Evolutionary conservation across 352 stramenopile species (phyloP).

Genomic region (Globisporangium abappressorium): DNA sequence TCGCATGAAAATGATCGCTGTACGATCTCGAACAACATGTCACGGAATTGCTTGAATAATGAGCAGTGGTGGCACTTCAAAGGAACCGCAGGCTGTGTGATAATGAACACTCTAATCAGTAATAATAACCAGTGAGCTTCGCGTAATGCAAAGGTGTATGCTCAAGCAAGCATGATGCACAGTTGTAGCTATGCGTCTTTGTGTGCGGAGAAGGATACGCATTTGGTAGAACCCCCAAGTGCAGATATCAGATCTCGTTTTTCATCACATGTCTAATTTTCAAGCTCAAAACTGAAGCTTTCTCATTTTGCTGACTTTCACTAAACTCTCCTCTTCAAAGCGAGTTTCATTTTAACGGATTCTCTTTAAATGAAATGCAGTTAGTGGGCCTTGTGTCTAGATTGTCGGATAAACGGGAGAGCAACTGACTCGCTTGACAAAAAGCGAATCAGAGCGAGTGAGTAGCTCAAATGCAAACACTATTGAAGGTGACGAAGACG

Average conservation of each 20-base stretch:
- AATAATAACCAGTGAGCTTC: not conserved
- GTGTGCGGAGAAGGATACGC: not conserved
- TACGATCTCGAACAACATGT: not conserved
- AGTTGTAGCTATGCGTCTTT: not conserved
- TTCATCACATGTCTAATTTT: too few relatives aligned
- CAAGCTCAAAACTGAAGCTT: too few relatives aligned
- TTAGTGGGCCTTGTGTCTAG: not conserved
- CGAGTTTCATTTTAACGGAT: not conserved
- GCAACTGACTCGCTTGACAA: not conserved
- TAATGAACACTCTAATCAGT: not conserved
- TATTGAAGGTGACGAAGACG: not conserved
- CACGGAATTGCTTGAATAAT: not conserved
- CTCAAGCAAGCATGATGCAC: not conserved
- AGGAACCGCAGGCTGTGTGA: not conserved
- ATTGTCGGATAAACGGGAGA: not conserved
- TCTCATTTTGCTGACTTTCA: too few relatives aligned
- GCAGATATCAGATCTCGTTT: too few relatives aligned
- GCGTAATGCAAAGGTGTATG: too few relatives aligned
- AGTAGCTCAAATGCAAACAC: not conserved
- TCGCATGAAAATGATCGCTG: too few relatives aligned
- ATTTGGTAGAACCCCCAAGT: too few relatives aligned
- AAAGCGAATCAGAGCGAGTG: not conserved
- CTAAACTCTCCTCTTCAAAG: not conserved
- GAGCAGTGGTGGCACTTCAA: not conserved
- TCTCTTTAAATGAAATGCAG: not conserved